Evolutionary conservation across 345 rosid genomes (phyloP), one percentile per base, ranked within the genome.

Genomic region (Crucihimalaya himalaica): DNA sequence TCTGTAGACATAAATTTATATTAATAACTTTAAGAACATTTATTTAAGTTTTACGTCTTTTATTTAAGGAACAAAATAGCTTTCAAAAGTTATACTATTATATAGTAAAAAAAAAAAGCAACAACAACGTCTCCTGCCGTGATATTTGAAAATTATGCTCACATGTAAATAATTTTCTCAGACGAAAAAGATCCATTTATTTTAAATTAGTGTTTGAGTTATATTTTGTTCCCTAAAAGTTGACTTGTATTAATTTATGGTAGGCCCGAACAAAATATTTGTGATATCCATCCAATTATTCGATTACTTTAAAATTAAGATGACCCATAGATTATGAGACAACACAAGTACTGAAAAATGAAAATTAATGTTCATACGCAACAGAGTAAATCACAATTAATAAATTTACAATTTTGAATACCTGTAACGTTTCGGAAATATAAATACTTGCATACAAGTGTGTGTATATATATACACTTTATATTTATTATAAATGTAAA

Each of bases 101-200:
- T 54, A 28, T 16, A 16, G 18, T 28, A 7, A n/a, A 32, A 58
- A 12, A 12, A 28, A 5, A 16, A 50, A 15, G 40, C 46, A 42
- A 14, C 46, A 37, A 35, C 13, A 25, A 7, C 14, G 20, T 43
- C 20, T 8, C 29, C 42, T 54, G 64, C 64, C 64, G 64, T 31
- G 6, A 32, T 56, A 56, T 29, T 69, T 69, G 64, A 69, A 55
- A 56, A 16, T 42, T 15, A 42, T 42, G 15, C 35, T 31, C 58
- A 25, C 18, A n/a, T 40, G 34, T 40, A n/a, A n/a, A n/a, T n/a
- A n/a, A n/a, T n/a, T n/a, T n/a, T n/a, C n/a, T n/a, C n/a, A 23
- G 25, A 37, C 42, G 15, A 12, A 5, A 42, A 42, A 4, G 5
- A 5, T 42, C 46, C 46, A 40, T 40, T 40, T 42, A 14, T 42